These are phyloP conservation scores for Aureobasidium subglaciale DNA, from an alignment of 2,329 filamentous ascomycete species.

Conservation along the genomic window DNA sequence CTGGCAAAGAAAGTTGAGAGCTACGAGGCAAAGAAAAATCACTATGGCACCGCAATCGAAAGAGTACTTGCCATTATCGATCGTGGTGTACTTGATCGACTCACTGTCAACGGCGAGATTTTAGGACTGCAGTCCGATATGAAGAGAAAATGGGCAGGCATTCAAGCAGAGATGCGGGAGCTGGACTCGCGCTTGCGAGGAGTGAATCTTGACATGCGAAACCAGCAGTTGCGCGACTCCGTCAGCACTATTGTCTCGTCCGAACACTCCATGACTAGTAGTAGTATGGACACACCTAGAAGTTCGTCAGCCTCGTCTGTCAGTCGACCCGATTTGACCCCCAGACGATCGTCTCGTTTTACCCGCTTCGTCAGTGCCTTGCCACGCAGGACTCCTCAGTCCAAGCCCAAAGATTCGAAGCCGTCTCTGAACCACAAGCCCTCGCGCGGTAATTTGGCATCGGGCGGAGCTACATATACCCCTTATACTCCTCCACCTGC, in stretches of 20 bases:
- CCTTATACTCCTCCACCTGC: conserved; percentile 14
- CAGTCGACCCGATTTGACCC: conserved; percentile 38
- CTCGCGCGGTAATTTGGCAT: not conserved
- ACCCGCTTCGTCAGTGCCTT: conserved; percentile 11
- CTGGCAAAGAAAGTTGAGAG: conserved; percentile 81
- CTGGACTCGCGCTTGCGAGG: conserved; percentile 72
- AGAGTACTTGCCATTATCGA: conserved; percentile 88
- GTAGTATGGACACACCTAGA: conserved; percentile 54
- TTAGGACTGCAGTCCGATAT: conserved; percentile 79
- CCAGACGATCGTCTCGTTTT: conserved; percentile 23
- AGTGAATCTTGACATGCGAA: conserved; percentile 47
- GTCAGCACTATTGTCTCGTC: conserved; percentile 87
- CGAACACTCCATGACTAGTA: conserved; percentile 64
- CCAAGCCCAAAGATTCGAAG: not conserved
- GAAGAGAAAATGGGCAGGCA: conserved; percentile 68
- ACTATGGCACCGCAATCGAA: conserved; percentile 90
- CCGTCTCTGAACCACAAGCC: not conserved
- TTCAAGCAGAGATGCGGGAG: conserved; percentile 70
- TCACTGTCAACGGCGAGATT: conserved; percentile 95
- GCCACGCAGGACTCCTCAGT: conserved; percentile 14
- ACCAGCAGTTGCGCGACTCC: conserved; percentile 79
- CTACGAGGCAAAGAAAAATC: conserved; percentile 89
- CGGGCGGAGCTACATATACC: not conserved
- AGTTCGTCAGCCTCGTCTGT: conserved; percentile 56
- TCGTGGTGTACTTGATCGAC: conserved; percentile 87